These are phyloP conservation scores for Acanthamoeba castellanii DNA, from an alignment of 208 protist species.

Conservation along the genomic window DNA sequence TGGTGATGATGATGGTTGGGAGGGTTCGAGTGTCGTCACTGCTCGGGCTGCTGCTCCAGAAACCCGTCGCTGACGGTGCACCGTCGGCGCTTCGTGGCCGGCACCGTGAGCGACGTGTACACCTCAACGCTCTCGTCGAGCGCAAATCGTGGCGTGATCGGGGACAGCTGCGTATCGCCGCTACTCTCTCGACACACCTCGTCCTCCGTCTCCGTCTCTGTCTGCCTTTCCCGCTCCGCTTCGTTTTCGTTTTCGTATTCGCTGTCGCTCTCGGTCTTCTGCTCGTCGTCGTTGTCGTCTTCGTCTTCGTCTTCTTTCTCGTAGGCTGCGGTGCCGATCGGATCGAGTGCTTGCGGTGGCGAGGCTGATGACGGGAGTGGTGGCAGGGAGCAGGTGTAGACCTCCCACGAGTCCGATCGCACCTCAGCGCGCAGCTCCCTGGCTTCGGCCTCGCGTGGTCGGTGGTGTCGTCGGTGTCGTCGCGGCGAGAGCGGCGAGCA, in stretches of 20 bases:
- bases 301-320: too few species aligned
- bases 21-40: background rate
- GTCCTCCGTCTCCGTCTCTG: background rate
- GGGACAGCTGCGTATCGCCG: too few species aligned
- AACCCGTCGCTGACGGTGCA: background rate
- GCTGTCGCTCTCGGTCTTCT: background rate
- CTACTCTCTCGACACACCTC: background rate
- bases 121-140: slow-evolving; percentile 14
- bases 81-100: background rate
- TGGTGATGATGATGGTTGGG: background rate
- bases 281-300: too few species aligned
- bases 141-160: background rate
- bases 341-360: background rate
- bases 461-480: background rate
- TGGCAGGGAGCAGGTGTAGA: background rate
- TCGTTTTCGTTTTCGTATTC: background rate
- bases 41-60: background rate
- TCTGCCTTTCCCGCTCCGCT: background rate
- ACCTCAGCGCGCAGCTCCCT: background rate
- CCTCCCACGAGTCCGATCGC: background rate
- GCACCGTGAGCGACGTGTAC: background rate
- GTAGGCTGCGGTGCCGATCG: background rate
- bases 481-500: background rate
- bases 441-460: background rate
- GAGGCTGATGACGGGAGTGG: background rate